Conservation (phyloP, 2,329 filamentous ascomycete genomes). For the Chaetomium sp. region DNA sequence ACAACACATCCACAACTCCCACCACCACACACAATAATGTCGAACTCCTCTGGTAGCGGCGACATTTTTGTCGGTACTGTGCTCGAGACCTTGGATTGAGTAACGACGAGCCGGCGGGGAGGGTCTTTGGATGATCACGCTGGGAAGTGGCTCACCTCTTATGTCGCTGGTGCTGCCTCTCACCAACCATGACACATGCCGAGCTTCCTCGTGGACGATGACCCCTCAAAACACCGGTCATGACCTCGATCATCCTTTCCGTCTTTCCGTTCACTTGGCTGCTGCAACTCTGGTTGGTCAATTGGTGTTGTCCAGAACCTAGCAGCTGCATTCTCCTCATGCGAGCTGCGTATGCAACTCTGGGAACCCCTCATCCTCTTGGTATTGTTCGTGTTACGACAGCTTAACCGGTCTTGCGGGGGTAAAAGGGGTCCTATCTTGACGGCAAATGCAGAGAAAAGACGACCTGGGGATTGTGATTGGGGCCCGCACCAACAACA, state of each 20-base stretch:
- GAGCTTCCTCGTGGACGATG: neutral
- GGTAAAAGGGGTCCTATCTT: constrained; percentile 10
- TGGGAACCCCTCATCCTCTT: constrained; percentile 33
- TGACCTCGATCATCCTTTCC: constrained; percentile 2
- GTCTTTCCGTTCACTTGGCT: neutral
- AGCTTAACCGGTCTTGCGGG: constrained; percentile 7
- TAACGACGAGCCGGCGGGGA: neutral
- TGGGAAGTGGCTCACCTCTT: neutral
- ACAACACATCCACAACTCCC: constrained; percentile 67
- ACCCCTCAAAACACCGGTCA: neutral
- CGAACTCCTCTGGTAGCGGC: constrained; percentile 72
- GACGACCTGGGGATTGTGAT: constrained; percentile 20
- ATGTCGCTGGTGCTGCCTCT: neutral
- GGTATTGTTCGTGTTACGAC: constrained; percentile 15
- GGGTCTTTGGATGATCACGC: neutral
- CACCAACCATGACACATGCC: neutral
- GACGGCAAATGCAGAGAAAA: constrained; percentile 26
- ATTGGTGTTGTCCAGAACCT: constrained; percentile 18
- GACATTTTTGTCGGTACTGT: constrained; percentile 37
- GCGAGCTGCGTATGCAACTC: constrained; percentile 26
- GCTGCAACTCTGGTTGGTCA: constrained; percentile 14
- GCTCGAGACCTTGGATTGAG: neutral
- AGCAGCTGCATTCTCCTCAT: constrained; percentile 10
- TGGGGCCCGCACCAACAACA: constrained; percentile 26
- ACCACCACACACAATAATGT: constrained; percentile 78